Base-by-base conservation (phyloP, 305 asterid genomes). In the Fraxinus latifolia region DNA sequence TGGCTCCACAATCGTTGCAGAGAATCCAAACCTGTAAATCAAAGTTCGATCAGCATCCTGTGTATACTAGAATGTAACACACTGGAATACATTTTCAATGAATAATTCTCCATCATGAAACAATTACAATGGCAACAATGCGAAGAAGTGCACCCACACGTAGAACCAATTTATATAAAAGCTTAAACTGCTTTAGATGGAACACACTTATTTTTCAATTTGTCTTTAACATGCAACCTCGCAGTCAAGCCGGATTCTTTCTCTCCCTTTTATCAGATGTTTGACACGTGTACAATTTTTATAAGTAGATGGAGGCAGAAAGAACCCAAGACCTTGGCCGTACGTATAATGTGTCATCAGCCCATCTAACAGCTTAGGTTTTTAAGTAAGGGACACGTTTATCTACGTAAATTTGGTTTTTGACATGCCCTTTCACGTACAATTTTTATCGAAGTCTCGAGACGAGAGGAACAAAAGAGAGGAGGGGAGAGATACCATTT, bases 1-100 rank as follows among this genome's bases (percentile, higher is more conserved):
- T 89, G 76, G 86, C 82, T 74, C 93, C 94, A 85, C 96, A 93
- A 76, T 93, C 97, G 3, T 91, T 93, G 88, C 97, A 93, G 4
- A 91, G 92, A 84, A 93, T 91, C 93, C 90, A 87, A 76, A 91
- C 90, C 97, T 90, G 88, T 55, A 2, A 84, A 17, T 23, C 25
- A 14, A 25, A 78, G 4, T 39, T 21, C 3, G 2, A 3, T 82
- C 58, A 70, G n/a, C 17, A 77, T 79, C 36, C 47, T 72, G 44
- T 72, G 36, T 3, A 3, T 6, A n/a, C 55, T 77, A 55, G 32
- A 50, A 72, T 80, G 67, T 32, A 25, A 33, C 39, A 34, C n/a
- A 9, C 21, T 1, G 8, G 27, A 27, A 14, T n/a, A 19, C 75
- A 19, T 60, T 58, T 33, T 27, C 53, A 25, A 31, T 76, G 42